These are phyloP conservation scores for Sclerotinia glacialis DNA, from an alignment of 2,329 filamentous ascomycete species.

Conservation along the genomic window DNA sequence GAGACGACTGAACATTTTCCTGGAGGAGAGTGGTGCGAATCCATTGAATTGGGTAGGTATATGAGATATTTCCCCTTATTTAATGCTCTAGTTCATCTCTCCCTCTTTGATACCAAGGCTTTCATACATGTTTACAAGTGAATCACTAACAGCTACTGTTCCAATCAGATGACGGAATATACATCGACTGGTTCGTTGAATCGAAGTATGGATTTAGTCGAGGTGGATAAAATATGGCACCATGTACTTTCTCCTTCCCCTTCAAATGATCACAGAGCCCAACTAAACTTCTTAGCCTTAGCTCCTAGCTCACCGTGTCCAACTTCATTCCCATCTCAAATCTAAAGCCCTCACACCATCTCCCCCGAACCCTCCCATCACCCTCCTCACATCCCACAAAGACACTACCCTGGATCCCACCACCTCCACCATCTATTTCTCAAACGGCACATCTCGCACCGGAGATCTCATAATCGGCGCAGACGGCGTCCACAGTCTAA, in stretches of 20 bases:
- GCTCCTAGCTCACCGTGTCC: constrained; percentile 53
- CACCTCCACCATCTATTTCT: constrained; percentile 45
- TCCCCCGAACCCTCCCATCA: constrained; percentile 41
- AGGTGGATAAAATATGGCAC: constrained; percentile 47
- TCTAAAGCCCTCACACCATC: constrained; percentile 43
- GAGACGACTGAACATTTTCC: constrained; percentile 44
- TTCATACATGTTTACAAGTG: neutral
- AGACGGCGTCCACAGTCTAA: constrained; percentile 11
- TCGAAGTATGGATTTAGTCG: constrained; percentile 31
- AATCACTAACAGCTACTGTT: neutral
- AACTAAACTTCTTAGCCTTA: constrained; percentile 39
- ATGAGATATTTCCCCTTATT: neutral
- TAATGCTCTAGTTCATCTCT: neutral
- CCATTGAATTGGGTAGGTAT: neutral
- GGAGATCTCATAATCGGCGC: constrained; percentile 11
- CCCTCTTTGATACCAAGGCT: neutral
- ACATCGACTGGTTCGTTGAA: neutral
- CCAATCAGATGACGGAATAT: constrained; percentile 38
- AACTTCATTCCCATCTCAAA: constrained; percentile 53
- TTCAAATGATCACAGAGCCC: neutral
- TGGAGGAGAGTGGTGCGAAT: constrained; percentile 42
- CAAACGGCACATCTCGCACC: constrained; percentile 41
- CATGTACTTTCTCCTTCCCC: constrained; percentile 34
- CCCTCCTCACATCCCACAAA: constrained; percentile 44
- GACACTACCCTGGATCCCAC: constrained; percentile 46